Conservation (phyloP, 2,329 filamentous ascomycete species). For the Stenocarpella maydis region DNA sequence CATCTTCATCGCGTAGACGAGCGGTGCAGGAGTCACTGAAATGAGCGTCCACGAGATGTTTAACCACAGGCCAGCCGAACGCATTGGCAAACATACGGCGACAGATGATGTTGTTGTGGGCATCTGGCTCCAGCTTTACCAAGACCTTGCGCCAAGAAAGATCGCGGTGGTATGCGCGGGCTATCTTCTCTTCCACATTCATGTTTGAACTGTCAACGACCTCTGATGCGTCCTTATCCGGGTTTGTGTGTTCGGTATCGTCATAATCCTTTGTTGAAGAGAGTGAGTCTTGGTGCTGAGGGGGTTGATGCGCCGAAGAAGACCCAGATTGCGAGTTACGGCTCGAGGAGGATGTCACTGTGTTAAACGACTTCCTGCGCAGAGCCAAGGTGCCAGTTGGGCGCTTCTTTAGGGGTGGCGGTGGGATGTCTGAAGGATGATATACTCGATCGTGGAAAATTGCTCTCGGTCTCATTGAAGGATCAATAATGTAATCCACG, state of each 20-base stretch:
- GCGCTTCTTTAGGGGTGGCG: conserved; percentile 72
- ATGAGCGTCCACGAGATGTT: conserved; percentile 93
- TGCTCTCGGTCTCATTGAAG: conserved; percentile 79
- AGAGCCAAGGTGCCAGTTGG: conserved; percentile 47
- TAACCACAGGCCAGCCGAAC: conserved; percentile 95
- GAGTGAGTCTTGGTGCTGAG: conserved; percentile 53
- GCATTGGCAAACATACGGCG: conserved; percentile 97
- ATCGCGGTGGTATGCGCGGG: conserved; percentile 90
- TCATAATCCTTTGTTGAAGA: conserved; percentile 60
- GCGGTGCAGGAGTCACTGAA: conserved; percentile 80
- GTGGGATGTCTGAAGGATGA: conserved; percentile 90
- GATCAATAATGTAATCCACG: conserved; percentile 83
- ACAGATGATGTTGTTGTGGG: conserved; percentile 98
- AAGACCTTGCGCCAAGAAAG: conserved; percentile 97
- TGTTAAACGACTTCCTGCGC: conserved; percentile 42
- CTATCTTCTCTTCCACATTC: conserved; percentile 97
- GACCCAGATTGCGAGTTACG: conserved; percentile 41
- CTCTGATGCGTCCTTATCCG: conserved; percentile 54
- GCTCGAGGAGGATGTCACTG: conserved; percentile 30
- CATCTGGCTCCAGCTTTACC: conserved; percentile 93
- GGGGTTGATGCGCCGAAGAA: conserved; percentile 47
- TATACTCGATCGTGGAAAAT: conserved; percentile 98
- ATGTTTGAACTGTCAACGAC: conserved; percentile 71
- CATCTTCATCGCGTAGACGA: conserved; percentile 71
- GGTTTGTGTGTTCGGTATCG: conserved; percentile 56